Evolutionary conservation across 257 asterid species (phyloP).

Genomic region (Ajuga chamaepitys): DNA sequence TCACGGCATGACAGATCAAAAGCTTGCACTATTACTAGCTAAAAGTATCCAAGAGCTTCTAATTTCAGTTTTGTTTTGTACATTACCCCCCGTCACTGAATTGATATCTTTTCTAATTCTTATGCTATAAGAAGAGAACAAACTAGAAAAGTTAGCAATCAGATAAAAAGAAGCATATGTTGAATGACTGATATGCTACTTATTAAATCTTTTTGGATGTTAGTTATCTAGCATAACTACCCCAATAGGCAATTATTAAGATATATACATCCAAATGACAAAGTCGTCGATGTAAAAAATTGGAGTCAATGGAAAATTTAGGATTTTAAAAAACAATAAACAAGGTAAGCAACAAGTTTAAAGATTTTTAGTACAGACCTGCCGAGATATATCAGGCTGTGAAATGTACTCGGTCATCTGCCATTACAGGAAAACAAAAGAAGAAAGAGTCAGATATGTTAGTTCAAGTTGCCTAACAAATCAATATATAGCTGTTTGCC

Average conservation of each 20-base stretch:
- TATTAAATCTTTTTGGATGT: neutral
- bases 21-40: too few species aligned
- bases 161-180: neutral
- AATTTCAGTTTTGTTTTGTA: too few species aligned
- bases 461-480: slow-evolving; percentile 5
- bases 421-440: slow-evolving; percentile 4
- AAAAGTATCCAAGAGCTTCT: too few species aligned
- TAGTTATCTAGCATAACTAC: neutral
- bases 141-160: neutral
- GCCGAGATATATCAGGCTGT: slow-evolving; percentile 75
- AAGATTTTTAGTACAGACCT: slow-evolving; percentile 43
- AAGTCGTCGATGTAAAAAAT: neutral
- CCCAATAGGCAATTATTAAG: neutral
- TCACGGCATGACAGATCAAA: too few species aligned
- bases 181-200: neutral
- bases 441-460: neutral
- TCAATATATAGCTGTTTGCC: neutral
- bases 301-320: neutral
- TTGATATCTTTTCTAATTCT: neutral
- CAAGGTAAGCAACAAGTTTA: neutral
- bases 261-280: neutral
- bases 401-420: slow-evolving; percentile 70
- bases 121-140: neutral
- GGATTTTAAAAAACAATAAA: slow-evolving; percentile 1
- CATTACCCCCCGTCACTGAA: neutral